Evolutionary conservation across 345 rosid genomes (phyloP), one percentile per base, ranked within the genome.

Genomic region (Stellera chamaejasme): DNA sequence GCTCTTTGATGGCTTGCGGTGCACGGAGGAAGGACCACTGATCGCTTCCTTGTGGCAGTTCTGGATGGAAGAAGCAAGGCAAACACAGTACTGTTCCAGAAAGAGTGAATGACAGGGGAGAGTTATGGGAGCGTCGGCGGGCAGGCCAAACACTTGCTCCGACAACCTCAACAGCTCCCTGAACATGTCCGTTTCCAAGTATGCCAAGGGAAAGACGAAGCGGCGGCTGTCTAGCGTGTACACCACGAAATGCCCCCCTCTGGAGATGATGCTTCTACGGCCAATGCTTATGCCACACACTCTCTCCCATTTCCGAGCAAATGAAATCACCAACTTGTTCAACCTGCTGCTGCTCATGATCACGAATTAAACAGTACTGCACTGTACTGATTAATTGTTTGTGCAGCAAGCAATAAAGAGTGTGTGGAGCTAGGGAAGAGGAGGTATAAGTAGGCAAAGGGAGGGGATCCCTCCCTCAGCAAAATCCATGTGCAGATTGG

Each of bases 241-340:
- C n/a, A 67, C 68, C 8, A 70, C 66, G 28, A 71, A 75, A 11
- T 75, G 61, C 11, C 76, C 75, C 48, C n/a, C n/a, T 71, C 59
- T 10, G 27, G 36, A 7, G 67, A 58, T 27, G 32, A 63, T 66
- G 1, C 48, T 54, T 51, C 65, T 54, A 11, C 48, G 52, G 2
- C 52, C 61, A 16, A 59, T 45, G n/a, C n/a, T n/a, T n/a, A n/a
- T n/a, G 26, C 71, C 62, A 19, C 59, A 52, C 52, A 67, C 59
- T 48, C 48, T 61, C 41, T 64, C 36, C 76, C 72, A 72, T 54
- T 63, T 72, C 48, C 50, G 23, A 0, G 65, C 57, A 0, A 62
- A 43, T 43, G 54, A 10, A 14, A 64, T 43, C 36, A 74, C n/a
- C n/a, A n/a, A 56, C 43, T 63, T 70, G 43, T 39, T 74, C 28